Percentiles rank a stretch among this genome's conserved stretches.
These are phyloP conservation scores for Lasiodiplodia theobromae DNA, from an alignment of 2,329 filamentous ascomycete genomes.

Conservation along the genomic window DNA sequence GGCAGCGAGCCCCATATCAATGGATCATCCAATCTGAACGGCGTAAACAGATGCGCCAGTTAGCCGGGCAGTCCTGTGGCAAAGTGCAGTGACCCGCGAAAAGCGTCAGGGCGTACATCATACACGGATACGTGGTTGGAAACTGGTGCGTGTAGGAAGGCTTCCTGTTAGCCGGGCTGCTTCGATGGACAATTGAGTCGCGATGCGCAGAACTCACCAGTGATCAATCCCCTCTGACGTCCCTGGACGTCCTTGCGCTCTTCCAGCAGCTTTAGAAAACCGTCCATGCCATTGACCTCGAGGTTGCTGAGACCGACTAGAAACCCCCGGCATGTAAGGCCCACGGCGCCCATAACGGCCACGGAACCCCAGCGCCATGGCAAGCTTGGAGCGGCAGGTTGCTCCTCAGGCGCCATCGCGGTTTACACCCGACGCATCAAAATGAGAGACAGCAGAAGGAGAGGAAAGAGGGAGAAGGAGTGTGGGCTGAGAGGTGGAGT, in stretches of 20 bases:
- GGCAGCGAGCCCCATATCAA: conserved; percentile 92
- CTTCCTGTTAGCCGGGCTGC: background rate
- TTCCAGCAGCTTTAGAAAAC: conserved; percentile 79
- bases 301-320: conserved; percentile 76
- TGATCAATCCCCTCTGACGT: conserved; percentile 80
- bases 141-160: conserved; percentile 59
- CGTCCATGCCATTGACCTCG: conserved; percentile 77
- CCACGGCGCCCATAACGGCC: conserved; percentile 75
- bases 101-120: conserved; percentile 48
- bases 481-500: conserved; percentile 10
- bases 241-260: conserved; percentile 70
- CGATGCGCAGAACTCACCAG: conserved; percentile 63
- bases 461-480: background rate
- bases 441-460: background rate
- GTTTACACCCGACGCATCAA: conserved; percentile 41
- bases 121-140: conserved; percentile 91
- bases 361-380: conserved; percentile 78
- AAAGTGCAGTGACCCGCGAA: background rate
- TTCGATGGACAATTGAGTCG: background rate
- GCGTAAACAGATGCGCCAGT: conserved; percentile 34
- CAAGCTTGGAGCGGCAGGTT: conserved; percentile 63
- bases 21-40: conserved; percentile 83
- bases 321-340: conserved; percentile 75
- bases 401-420: conserved; percentile 43
- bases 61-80: conserved; percentile 12